Base-by-base conservation (phyloP, 148 eudicot genomes). In the Rhododendron kiyosumense region DNA sequence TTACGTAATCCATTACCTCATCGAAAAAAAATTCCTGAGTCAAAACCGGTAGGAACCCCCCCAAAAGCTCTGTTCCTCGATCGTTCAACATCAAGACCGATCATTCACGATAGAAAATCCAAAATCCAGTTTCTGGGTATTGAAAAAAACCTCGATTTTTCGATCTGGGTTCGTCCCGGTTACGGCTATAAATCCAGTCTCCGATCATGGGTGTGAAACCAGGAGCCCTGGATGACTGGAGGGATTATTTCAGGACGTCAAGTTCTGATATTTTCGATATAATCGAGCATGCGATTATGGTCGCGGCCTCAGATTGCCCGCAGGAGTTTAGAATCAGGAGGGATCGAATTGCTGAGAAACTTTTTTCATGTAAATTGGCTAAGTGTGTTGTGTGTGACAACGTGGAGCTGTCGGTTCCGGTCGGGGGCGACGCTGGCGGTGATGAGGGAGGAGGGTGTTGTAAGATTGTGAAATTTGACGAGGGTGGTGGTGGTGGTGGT, bases 261-360 rank as follows among this genome's bases (percentile, higher is more conserved):
- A 93, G 91, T 84, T 85, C 92, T 2, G 93, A 92, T 78, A 97
- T 97, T 17, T 97, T 95, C 71, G 94, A 91, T 69, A 92, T 95
- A 82, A 96, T 97, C 77, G 96, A 97, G 90, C 84, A 89, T 13
- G 94, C 94, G 17, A 92, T 95, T 34, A 85, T 90, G 88, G 98
- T 97, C 34, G 99, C 99, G 2, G 98, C 98, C 28, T 88, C 90
- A 1, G 99, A 97, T 95, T 93, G 93, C 45, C 95, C 98, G 0
- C 87, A 94, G 41, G 96, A 97, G 84, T 93, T 92, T 81, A 87
- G 86, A 85, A 26, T 86, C 73, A 92, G 92, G 79, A 91, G 96
- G 79, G 95, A 87, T 84, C 87, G 90, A 41, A 93, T 97, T 24
- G 96, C 98, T 52, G 95, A 94, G 91, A 76, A 88, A 82, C 79